phyloP scores from a whole-genome alignment of 495 filamentous ascomycete species.

The Trichoderma gamsii region DNA sequence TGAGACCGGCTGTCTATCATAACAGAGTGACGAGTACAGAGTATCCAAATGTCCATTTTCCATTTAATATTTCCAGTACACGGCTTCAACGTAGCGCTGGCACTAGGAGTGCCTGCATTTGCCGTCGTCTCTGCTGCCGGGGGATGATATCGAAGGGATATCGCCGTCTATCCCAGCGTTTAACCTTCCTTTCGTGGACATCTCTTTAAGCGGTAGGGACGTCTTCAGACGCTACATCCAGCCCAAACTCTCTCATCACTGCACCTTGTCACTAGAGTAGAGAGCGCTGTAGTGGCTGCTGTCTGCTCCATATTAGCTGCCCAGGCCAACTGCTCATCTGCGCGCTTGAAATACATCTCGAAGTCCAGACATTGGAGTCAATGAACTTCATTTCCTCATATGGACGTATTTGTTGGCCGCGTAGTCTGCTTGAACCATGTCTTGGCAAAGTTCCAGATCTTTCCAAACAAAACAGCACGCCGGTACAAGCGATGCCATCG shows the following conservation, averaged over 20 bases:
- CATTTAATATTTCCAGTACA: too few relatives aligned
- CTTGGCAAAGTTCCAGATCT: conserved; percentile 5
- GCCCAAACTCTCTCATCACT: neutral
- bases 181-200: conserved; percentile 4
- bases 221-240: neutral
- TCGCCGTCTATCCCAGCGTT: neutral
- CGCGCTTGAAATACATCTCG: too few relatives aligned
- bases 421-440: neutral
- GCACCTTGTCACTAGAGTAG: neutral
- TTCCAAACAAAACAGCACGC: neutral
- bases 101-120: neutral
- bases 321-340: too few relatives aligned
- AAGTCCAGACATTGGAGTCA: neutral
- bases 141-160: neutral
- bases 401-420: neutral
- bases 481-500: neutral
- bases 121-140: neutral
- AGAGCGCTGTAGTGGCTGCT: neutral
- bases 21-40: neutral
- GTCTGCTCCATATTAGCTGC: too few relatives aligned
- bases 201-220: neutral
- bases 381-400: neutral
- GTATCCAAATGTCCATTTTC: neutral
- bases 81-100: too few relatives aligned
- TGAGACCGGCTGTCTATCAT: neutral